These are phyloP conservation scores for Phaeosphaeriaceae sp. DNA, from an alignment of 2,329 filamentous ascomycete genomes.

Conservation along the genomic window DNA sequence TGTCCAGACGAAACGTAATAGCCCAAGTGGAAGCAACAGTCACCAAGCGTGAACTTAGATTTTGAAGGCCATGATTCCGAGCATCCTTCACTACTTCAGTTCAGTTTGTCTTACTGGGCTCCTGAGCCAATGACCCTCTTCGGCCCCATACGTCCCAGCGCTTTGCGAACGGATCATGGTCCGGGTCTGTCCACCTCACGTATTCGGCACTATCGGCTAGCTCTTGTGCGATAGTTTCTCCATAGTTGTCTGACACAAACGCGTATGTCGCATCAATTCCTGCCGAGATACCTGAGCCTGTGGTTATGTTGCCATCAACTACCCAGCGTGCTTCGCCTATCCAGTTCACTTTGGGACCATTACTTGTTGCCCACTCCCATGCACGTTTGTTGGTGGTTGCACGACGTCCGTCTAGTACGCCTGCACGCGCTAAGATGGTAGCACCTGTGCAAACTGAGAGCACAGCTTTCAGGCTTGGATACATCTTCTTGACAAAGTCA, in stretches of 20 bases:
- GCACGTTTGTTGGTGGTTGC: slow-evolving; percentile 70
- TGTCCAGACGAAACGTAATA: too few species aligned
- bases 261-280: slow-evolving; percentile 67
- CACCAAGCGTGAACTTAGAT: too few species aligned
- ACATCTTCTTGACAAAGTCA: slow-evolving; percentile 56
- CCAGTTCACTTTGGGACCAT: slow-evolving; percentile 63
- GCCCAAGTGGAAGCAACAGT: too few species aligned
- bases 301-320: slow-evolving; percentile 69
- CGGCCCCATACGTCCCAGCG: slow-evolving; percentile 20
- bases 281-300: slow-evolving; percentile 67
- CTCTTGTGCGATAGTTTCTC: slow-evolving; percentile 55
- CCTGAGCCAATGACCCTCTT: neutral
- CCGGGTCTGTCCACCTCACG: slow-evolving; percentile 57
- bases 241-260: slow-evolving; percentile 61
- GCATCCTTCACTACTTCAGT: too few species aligned
- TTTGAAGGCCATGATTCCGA: too few species aligned
- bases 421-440: slow-evolving; percentile 61
- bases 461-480: slow-evolving; percentile 59
- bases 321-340: slow-evolving; percentile 61
- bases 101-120: too few species aligned
- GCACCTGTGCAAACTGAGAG: slow-evolving; percentile 71
- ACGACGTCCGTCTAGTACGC: slow-evolving; percentile 62
- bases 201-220: slow-evolving; percentile 63
- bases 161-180: slow-evolving; percentile 61
- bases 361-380: slow-evolving; percentile 51